Evolutionary conservation across 2,329 filamentous ascomycete species (phyloP).

Genomic region (Mycosphaerella arachidis): DNA sequence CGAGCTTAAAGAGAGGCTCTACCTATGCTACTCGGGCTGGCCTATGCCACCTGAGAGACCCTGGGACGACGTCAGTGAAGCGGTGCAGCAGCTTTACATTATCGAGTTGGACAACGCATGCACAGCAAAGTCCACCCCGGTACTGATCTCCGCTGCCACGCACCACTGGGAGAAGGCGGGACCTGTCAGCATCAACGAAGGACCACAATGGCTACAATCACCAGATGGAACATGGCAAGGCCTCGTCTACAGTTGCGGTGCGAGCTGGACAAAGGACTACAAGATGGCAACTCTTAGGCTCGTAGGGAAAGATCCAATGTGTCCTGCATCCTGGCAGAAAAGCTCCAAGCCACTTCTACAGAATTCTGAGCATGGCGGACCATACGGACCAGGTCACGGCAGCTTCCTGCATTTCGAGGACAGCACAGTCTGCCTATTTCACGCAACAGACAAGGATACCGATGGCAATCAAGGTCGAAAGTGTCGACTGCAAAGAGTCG

Average conservation of each 20-base stretch:
- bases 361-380: slow-evolving; percentile 34
- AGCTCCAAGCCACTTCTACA: slow-evolving; percentile 37
- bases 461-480: slow-evolving; percentile 45
- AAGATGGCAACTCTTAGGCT: slow-evolving; percentile 46
- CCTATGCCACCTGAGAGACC: no score
- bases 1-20: no score
- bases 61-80: no score
- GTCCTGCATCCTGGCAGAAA: slow-evolving; percentile 38
- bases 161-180: slow-evolving; percentile 40
- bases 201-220: slow-evolving; percentile 26
- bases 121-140: slow-evolving; percentile 17
- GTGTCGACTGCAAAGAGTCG: slow-evolving; percentile 42
- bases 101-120: no score
- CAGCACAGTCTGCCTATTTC: slow-evolving; percentile 44
- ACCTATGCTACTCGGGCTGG: no score
- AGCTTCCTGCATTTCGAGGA: slow-evolving; percentile 40
- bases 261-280: slow-evolving; percentile 46
- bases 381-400: slow-evolving; percentile 46
- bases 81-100: no score
- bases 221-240: slow-evolving; percentile 35
- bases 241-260: slow-evolving; percentile 45
- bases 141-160: slow-evolving; percentile 39
- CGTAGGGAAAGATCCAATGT: slow-evolving; percentile 39
- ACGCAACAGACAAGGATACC: slow-evolving; percentile 42
- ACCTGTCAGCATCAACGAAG: slow-evolving; percentile 43